These are phyloP conservation scores for Starmerella scarabaei DNA, from an alignment of 805 yeast species.

Conservation along the genomic window DNA sequence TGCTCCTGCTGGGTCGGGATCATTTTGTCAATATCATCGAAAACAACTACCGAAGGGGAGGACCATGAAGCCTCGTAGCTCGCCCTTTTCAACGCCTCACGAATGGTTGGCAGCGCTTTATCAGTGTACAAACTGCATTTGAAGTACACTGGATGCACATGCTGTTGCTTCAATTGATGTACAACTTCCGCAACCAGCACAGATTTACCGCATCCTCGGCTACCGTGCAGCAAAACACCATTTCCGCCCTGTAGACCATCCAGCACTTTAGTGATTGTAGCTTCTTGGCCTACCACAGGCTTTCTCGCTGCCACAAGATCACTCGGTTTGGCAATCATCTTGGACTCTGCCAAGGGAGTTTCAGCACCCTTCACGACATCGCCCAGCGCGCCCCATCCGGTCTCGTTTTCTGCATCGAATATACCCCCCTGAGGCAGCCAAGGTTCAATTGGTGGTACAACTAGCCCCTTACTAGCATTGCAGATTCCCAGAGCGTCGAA, in stretches of 20 bases:
- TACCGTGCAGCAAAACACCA: conserved; percentile 57
- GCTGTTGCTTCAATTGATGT: conserved; percentile 27
- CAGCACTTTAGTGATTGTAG: conserved; percentile 30
- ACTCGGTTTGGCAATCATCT: conserved; percentile 8
- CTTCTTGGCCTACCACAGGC: conserved; percentile 46
- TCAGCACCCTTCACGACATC: conserved; percentile 14
- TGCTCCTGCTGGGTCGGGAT: conserved; percentile 54
- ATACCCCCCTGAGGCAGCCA: conserved; percentile 16
- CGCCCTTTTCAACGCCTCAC: conserved; percentile 35
- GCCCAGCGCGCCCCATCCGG: conserved; percentile 7
- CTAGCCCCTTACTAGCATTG: conserved; percentile 13
- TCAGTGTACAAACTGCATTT: conserved; percentile 46
- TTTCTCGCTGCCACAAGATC: neutral
- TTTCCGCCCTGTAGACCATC: conserved; percentile 34
- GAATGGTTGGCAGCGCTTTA: conserved; percentile 38
- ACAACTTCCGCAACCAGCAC: conserved; percentile 36
- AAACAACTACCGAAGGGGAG: conserved; percentile 56
- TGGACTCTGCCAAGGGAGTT: conserved; percentile 16
- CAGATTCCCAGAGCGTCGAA: conserved; percentile 9
- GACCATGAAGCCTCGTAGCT: conserved; percentile 54
- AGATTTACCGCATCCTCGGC: conserved; percentile 75
- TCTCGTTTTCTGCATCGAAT: conserved; percentile 9
- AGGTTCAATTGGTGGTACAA: conserved; percentile 13
- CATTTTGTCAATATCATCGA: conserved; percentile 68
- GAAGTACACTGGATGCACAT: conserved; percentile 37